Evolutionary conservation across 768 basidiomycete species (phyloP).

Genomic region (Lentinula sp.): DNA sequence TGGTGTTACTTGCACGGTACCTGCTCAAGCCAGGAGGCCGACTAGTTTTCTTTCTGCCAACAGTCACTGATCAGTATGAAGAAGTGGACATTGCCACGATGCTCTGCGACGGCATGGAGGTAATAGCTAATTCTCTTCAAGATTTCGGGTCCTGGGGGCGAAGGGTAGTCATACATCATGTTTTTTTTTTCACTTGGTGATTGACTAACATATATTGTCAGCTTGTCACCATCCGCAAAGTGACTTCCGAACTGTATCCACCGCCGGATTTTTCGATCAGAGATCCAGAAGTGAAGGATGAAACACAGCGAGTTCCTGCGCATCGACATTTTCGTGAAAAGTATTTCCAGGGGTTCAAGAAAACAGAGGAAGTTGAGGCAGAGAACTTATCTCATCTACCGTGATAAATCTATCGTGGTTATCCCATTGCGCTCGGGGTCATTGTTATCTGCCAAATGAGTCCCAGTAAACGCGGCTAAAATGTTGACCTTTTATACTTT

Average conservation of each 20-base stretch:
- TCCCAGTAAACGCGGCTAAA: no score
- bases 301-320: slow-evolving; percentile 54
- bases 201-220: slow-evolving; percentile 20
- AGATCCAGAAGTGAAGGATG: background rate
- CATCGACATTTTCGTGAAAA: slow-evolving; percentile 87
- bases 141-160: slow-evolving; percentile 95
- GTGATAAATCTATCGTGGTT: no score
- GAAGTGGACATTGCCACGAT: slow-evolving; percentile 78
- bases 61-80: slow-evolving; percentile 86
- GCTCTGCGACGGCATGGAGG: slow-evolving; percentile 81
- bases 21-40: slow-evolving; percentile 81
- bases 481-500: no score
- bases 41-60: slow-evolving; percentile 93
- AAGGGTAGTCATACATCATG: slow-evolving; percentile 47
- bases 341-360: slow-evolving; percentile 80
- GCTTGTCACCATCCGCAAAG: slow-evolving; percentile 90
- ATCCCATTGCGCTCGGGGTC: no score
- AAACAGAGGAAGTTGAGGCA: slow-evolving; percentile 10
- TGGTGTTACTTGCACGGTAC: slow-evolving; percentile 77
- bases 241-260: slow-evolving; percentile 32
- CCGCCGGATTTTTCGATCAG: slow-evolving; percentile 44
- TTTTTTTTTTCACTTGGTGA: background rate
- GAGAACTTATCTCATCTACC: no score
- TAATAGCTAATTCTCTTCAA: slow-evolving; percentile 86
- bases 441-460: no score